A percentile compares a stretch with the other conserved stretches of the same genome.
Conservation (phyloP, 495 filamentous ascomycete genomes). For the Neurospora hispaniola region DNA sequence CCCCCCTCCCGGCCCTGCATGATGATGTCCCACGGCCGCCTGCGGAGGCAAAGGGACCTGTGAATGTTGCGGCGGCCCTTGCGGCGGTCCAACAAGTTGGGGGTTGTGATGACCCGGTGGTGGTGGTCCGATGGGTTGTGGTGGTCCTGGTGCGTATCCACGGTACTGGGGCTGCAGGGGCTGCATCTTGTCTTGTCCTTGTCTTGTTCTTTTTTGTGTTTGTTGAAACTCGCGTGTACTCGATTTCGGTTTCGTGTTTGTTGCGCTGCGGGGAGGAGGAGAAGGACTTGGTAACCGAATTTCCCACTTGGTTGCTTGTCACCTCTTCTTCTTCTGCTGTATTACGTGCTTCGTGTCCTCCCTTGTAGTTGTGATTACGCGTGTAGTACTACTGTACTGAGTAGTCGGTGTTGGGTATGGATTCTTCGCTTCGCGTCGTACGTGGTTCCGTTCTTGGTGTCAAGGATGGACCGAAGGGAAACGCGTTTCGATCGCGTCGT, state of each 20-base stretch:
- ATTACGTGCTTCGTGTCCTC: not conserved
- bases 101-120: not conserved
- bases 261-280: not conserved
- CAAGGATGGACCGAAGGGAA: not conserved
- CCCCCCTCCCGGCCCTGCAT: not conserved
- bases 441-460: not conserved
- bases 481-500: not conserved
- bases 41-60: constrained; percentile 21
- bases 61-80: constrained; percentile 6
- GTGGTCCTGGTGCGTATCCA: constrained; percentile 26
- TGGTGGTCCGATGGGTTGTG: not conserved
- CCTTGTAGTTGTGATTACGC: not conserved
- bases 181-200: constrained; percentile 26
- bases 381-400: not conserved
- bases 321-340: not conserved
- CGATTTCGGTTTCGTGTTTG: not conserved
- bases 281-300: not conserved
- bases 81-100: not conserved
- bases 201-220: not conserved
- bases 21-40: constrained; percentile 17
- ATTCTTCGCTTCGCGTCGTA: not conserved
- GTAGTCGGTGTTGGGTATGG: not conserved
- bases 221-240: not conserved
- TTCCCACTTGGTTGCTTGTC: too few relatives aligned
- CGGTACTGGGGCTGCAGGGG: constrained; percentile 39